Evolutionary conservation across 2,329 filamentous ascomycete species (phyloP), one percentile per base, ranked within the genome.

Genomic region (Orbilia blumenaviensis): DNA sequence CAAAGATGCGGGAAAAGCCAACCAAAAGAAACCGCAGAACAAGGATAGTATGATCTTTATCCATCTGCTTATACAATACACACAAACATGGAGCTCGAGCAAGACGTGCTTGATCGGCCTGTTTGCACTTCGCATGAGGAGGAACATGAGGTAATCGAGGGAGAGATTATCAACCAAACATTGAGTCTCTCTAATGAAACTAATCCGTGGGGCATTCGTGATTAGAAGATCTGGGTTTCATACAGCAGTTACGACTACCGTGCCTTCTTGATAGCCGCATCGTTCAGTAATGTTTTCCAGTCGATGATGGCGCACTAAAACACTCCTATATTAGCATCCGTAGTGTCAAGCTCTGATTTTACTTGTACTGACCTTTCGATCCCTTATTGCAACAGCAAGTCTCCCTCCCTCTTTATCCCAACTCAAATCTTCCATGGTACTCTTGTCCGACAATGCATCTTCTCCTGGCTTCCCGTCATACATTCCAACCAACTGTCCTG

Each of bases 401-500:
- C 60, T 69, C 2, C 14, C 21, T 2, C 72, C 64, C 1, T 64
- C 64, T 23, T 69, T 76, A 41, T 76, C 64, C 72, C 72, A 76
- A 23, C 72, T 76, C 32, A 76, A 18, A 54, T 76, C 64, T 21
- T 76, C 72, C 58, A 76, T 76, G 10, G 72, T 76, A 34, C 36
- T 69, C 42, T 76, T 34, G 7, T n/a, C n/a, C 9, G 72, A 76
- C 38, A 66, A 18, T 14, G 27, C 27, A 12, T 75, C 71, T 6
- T 76, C 72, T 5, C 64, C 72, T 21, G 48, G 56, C 38, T 75
- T 76, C 16, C 64, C 72, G 46, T 76, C 72, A 32, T 76, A 76
- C 46, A 76, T 69, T 10, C 72, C 72, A 4, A 58, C 72, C 18
- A 69, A n/a, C 21, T 68, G 72, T 12, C 72, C 72, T 0, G 72